Base-by-base conservation (phyloP, 805 yeast species). In the Wickerhamiella kurtzmanii region DNA sequence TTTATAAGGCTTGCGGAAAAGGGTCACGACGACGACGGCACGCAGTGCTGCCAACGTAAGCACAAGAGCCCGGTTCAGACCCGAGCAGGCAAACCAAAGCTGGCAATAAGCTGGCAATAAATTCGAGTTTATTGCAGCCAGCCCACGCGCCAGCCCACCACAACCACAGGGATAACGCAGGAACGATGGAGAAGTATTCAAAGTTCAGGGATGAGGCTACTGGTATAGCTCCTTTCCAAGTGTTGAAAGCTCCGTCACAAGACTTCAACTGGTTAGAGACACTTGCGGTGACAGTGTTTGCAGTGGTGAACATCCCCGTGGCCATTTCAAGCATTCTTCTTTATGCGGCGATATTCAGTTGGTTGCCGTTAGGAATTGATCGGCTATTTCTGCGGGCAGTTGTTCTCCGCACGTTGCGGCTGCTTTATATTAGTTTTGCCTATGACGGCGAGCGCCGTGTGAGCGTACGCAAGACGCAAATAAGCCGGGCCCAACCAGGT, bases 201-300 rank as follows among this genome's bases (percentile, higher is more conserved):
- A 73, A 73, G 50, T 87, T 82, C 79, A 72, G 95, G 59, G 96
- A 87, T 59, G 82, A 79, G 56, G 88, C 89, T 2, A 87, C 96
- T 1, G 96, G 96, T 16, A 81, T 87, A 18, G 79, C 94, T 0
- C 96, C 96, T 2, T 87, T 86, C 54, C 69, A 79, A 66, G 87
- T 89, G 11, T 48, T 51, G 16, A 50, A 48, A 35, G 28, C 47
- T 47, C 18, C 50, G 54, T 18, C 47, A 21, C 21, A 41, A 15
- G 28, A 35, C 16, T 35, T 35, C 38, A 28, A 35, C 22, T 20
- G 38, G 16, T 16, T 44, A 5, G 39, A 48, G 17, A 28, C 44
- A 13, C 39, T 39, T 1, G 43, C 41, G n/a, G 44, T 78, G 57
- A 64, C 79, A 46, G 77, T 85, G 3, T 76, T 85, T 50, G 96